Evolutionary conservation across 2,329 filamentous ascomycete species (phyloP), one percentile per base, ranked within the genome.

Genomic region (Sarocladium oryzae): DNA sequence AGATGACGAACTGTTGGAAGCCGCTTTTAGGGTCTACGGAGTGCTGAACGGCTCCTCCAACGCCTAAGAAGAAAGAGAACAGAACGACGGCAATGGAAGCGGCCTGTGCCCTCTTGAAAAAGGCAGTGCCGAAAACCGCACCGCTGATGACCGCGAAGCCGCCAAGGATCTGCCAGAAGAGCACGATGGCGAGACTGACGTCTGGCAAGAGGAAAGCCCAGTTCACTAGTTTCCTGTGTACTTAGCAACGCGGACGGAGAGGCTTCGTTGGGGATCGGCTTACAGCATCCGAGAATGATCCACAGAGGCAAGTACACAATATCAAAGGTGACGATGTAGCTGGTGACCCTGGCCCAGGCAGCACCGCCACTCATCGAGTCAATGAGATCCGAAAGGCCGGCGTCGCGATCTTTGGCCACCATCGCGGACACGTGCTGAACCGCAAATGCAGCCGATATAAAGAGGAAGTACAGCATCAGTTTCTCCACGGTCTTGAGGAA

Each of bases 131-230:
- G 2, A 85, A 85, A 10, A 86, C 75, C n/a, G 75, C 81, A 37
- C 81, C 80, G 16, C 88, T 72, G 3, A 85, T 86, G n/a, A 85
- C 78, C 64, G 64, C 58, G 64, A 71, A 52, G 61, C 78, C 53
- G 61, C 76, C 56, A 65, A 75, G 55, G 57, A 74, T 64, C 70
- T 83, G 66, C 68, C 67, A 71, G 32, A 65, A 63, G 51, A 72
- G 64, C n/a, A 65, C 54, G 15, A 66, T 56, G 16, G 58, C 61
- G 2, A 61, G 56, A 50, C 56, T 66, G 8, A 65, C 59, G 3
- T 53, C 56, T 0, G 59, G 58, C 28, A 68, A 60, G 18, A 67
- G 56, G 1, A 67, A 53, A 8, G 56, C 50, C 55, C 56, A 58
- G 49, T 67, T 67, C 4, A 70, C 57, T 59, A 51, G 24, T 16